A percentile compares a stretch with the other conserved stretches of the same genome.
These are phyloP conservation scores for Iris macrosiphon DNA, from an alignment of 106 monocot genomes.

Conservation along the genomic window DNA sequence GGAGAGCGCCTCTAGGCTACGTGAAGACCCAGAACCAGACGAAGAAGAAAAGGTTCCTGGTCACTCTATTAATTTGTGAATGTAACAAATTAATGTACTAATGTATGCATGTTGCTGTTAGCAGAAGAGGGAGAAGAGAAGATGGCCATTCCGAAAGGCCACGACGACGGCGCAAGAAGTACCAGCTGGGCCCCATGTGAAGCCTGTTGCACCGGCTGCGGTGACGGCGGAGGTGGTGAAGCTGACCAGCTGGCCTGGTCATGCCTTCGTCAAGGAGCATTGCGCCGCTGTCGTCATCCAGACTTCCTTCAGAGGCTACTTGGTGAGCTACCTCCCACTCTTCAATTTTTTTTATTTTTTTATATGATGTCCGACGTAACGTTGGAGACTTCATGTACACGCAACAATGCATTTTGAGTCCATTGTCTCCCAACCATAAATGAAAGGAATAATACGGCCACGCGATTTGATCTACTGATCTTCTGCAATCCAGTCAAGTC, in stretches of 20 bases:
- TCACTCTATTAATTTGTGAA: too few relatives aligned
- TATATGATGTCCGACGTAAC: too few relatives aligned
- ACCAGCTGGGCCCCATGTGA: too few relatives aligned
- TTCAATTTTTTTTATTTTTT: not conserved
- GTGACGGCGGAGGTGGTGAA: conserved; percentile 59
- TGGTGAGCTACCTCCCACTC: conserved; percentile 19
- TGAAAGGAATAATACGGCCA: too few relatives aligned
- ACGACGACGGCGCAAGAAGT: conserved; percentile 13
- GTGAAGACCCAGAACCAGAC: too few relatives aligned
- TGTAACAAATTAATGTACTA: too few relatives aligned
- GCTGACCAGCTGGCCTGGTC: conserved; percentile 37
- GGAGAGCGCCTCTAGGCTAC: conserved; percentile 9
- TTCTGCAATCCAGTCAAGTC: too few relatives aligned
- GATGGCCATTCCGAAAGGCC: conserved; percentile 78
- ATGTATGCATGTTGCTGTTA: not conserved
- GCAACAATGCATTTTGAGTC: too few relatives aligned
- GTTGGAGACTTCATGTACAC: too few relatives aligned
- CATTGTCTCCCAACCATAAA: too few relatives aligned
- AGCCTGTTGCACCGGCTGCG: not conserved
- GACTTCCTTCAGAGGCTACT: conserved; percentile 79
- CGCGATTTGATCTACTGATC: too few relatives aligned
- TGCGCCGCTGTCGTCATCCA: conserved; percentile 61
- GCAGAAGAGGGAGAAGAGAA: conserved; percentile 71
- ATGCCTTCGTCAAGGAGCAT: conserved; percentile 37
- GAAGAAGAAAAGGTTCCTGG: not conserved